Evolutionary conservation across 2,329 filamentous ascomycete genomes (phyloP).

Genomic region (Metarhizium brunneum): DNA sequence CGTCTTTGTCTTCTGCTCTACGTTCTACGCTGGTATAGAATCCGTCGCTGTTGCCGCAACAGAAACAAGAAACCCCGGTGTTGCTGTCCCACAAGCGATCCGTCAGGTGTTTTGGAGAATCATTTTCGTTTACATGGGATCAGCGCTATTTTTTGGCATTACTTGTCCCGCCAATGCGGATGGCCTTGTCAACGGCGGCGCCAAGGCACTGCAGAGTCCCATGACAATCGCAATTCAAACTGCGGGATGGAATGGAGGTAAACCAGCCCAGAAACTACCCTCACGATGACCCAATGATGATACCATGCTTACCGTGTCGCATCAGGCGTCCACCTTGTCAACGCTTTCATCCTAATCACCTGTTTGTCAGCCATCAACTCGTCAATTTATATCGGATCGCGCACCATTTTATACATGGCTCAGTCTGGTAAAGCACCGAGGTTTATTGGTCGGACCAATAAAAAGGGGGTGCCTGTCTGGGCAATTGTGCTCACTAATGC

Average conservation of each 20-base stretch:
- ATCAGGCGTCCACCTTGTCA: conserved; percentile 58
- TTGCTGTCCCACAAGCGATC: conserved; percentile 48
- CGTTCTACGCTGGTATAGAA: conserved; percentile 61
- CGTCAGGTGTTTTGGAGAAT: conserved; percentile 54
- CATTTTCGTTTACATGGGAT: conserved; percentile 57
- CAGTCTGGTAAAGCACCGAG: conserved; percentile 62
- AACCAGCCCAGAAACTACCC: conserved; percentile 3
- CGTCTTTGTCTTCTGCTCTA: conserved; percentile 62
- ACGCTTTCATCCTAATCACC: conserved; percentile 66
- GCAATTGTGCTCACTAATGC: conserved; percentile 61
- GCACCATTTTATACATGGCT: conserved; percentile 68
- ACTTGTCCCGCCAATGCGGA: conserved; percentile 61
- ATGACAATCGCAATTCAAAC: conserved; percentile 68
- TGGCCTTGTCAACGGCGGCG: conserved; percentile 50
- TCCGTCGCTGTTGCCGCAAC: conserved; percentile 54
- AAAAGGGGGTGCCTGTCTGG: conserved; percentile 50
- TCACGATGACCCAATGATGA: background rate
- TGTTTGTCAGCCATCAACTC: conserved; percentile 65
- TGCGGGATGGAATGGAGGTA: conserved; percentile 61
- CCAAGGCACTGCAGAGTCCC: conserved; percentile 58
- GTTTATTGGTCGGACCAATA: conserved; percentile 59
- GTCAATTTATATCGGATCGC: conserved; percentile 68
- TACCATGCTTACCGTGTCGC: background rate
- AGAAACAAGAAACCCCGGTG: conserved; percentile 48
- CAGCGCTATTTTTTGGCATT: conserved; percentile 65